Base-by-base conservation (phyloP, 441 rosid species). In the Pelargonium fulgidum region DNA sequence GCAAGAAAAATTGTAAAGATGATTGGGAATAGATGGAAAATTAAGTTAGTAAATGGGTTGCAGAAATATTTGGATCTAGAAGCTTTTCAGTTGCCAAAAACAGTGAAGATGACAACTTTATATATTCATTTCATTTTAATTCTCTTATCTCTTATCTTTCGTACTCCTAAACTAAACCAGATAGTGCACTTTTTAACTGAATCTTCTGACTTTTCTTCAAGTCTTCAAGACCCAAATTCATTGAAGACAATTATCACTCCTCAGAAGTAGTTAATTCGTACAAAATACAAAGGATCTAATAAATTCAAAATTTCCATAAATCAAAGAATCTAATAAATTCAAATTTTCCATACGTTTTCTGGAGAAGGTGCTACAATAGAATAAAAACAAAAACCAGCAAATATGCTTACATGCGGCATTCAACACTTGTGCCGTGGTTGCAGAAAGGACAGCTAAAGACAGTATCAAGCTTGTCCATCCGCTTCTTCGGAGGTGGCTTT, bases 401-500 rank as follows among this genome's bases (percentile, higher is more conserved):
- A 50, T 16, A 52, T 52, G 7, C 85, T 81, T 85, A 93, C 97
- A 93, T 77, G 22, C 76, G 76, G 64, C 98, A 93, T 76, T 93
- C 99, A 3, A 93, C 97, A 73, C 97, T 86, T 10, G 93, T 84
- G 8, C 98, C 98, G 68, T 93, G 96, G 75, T 91, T 93, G 81
- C 99, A 93, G 67, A 93, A 93, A 22, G 99, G 99, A 65, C 97
- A 93, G 62, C 97, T 89, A 78, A 93, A 93, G 47, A 91, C 83
- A 17, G 96, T 93, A 68, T 93, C 97, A 59, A 93, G 99, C 84
- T 87, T 93, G 81, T 91, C 96, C 91, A 81, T 89, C 61, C 93
- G 75, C 84, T 91, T 89, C 70, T 85, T 88, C 1, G 94, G 85
- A 48, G 96, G 86, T 6, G 96, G 93, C 91, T 91, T 91, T 44